Evolutionary conservation across 768 basidiomycete genomes (phyloP).

Genomic region (Leccinum disarticulatum): DNA sequence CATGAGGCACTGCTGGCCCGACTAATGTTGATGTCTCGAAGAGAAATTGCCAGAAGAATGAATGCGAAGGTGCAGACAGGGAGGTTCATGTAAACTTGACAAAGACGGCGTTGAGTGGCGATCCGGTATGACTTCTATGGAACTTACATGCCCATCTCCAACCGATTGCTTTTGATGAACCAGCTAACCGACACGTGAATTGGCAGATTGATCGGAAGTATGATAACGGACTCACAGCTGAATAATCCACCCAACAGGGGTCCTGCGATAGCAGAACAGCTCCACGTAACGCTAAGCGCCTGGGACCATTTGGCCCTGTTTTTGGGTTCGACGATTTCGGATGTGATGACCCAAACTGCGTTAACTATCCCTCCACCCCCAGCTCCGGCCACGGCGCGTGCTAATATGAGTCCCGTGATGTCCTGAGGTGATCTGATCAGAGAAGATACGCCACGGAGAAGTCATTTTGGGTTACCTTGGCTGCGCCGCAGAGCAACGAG

Average conservation of each 20-base stretch:
- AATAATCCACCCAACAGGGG: slow-evolving; percentile 82
- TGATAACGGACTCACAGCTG: slow-evolving; percentile 52
- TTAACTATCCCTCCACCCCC: slow-evolving; percentile 89
- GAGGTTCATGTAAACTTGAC: slow-evolving; percentile 77
- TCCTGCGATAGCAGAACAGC: slow-evolving; percentile 80
- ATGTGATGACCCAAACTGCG: slow-evolving; percentile 83
- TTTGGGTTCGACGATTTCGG: slow-evolving; percentile 74
- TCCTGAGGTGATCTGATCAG: slow-evolving; percentile 28
- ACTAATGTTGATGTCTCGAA: slow-evolving; percentile 54
- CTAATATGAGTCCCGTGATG: slow-evolving; percentile 63
- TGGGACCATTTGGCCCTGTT: slow-evolving; percentile 82
- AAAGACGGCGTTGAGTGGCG: slow-evolving; percentile 16
- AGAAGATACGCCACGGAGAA: slow-evolving; percentile 15
- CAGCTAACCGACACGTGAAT: slow-evolving; percentile 29
- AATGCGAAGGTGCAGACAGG: slow-evolving; percentile 67
- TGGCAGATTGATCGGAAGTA: slow-evolving; percentile 15
- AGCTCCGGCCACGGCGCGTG: slow-evolving; percentile 66
- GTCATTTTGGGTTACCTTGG: slow-evolving; percentile 48
- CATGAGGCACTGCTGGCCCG: slow-evolving; percentile 53
- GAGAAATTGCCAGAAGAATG: slow-evolving; percentile 55
- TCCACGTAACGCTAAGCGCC: slow-evolving; percentile 83
- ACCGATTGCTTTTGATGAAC: slow-evolving; percentile 37
- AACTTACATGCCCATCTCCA: slow-evolving; percentile 89
- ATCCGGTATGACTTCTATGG: slow-evolving; percentile 7
- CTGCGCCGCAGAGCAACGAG: slow-evolving; percentile 76